Evolutionary conservation across 495 filamentous ascomycete species (phyloP), one percentile per base, ranked within the genome.

Genomic region (Lineolata rhizophorae): DNA sequence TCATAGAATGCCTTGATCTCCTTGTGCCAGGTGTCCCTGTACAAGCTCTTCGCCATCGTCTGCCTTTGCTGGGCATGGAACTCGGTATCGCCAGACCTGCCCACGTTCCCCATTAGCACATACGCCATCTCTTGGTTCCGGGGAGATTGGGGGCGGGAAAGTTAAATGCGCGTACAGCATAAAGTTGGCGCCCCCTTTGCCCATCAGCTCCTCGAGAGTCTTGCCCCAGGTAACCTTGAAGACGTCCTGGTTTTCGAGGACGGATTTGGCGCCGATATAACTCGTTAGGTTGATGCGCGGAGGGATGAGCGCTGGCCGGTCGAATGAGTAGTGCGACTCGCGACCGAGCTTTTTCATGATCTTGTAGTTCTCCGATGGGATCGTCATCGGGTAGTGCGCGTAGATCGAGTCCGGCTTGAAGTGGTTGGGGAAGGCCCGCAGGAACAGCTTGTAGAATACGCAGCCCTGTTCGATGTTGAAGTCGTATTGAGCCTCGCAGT

Each of bases 331-430:
- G 36, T 80, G 57, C 20, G 72, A 58, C 32, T 66, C 75, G 29
- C 68, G 62, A 29, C 68, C 67, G n/a, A 90, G 65, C 32, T 63
- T 54, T 42, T 69, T 76, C 46, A 74, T 62, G 39, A 90, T 85
- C 42, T 67, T 69, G 25, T 57, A 51, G 41, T 76, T 87, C 50
- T 87, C 80, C 19, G 51, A 42, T 6, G 76, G 75, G 16, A 76
- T 70, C 4, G 76, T 80, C 67, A 91, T 76, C 3, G 81, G 81
- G 45, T 77, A 87, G 42, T 82, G 76, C n/a, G 78, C 78, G 37
- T 87, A 90, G 36, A 84, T 69, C 1, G 76, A 83, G 51, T 87
- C 74, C 18, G 56, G 46, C 48, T 71, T 73, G 66, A 78, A 85
- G 47, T 72, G 67, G 39, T 74, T 65, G 2, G 81, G 81, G 61